Base-by-base conservation (phyloP, 805 yeast genomes). In the Nakazawaea ernobii region DNA sequence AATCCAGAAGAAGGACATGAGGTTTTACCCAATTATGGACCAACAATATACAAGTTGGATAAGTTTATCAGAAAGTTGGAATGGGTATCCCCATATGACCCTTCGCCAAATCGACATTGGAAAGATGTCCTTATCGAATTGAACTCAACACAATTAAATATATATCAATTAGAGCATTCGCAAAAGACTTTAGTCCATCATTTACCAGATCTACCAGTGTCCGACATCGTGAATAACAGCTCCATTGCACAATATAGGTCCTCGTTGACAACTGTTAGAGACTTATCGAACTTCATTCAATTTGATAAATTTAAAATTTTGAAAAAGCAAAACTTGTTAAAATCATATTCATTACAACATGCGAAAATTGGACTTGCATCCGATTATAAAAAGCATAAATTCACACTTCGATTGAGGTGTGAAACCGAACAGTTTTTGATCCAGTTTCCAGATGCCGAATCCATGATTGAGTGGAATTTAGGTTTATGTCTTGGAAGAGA, bases 341-440 rank as follows among this genome's bases (percentile, higher is more conserved):
- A 82, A 52, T 77, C 89, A 0, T 91, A 80, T 62, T 81, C 96
- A 1, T 70, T 92, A 35, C 98, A 94, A 63, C 82, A 83, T 65
- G 91, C 94, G 10, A 81, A 75, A 56, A 66, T 87, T 39, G 99
- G 99, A 0, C 68, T 89, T 11, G 97, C 98, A 0, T 71, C 79
- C 1, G 99, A 92, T 64, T 89, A 89, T 63, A 76, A 74, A 49
- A 88, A 89, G 61, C 77, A 75, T 53, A 72, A 77, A 14, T 76
- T 80, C 58, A 87, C 84, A 4, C 63, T 90, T 35, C 68, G 99
- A 43, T 55, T 92, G 14, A 75, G 99, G 17, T 75, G 84, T 33
- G 98, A 92, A 64, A 77, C 84, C 35, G 90, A 87, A 62, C 98
- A 92, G 62, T 74, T 88, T 52, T 61, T 92, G 37, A 54, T 92